Percentiles rank a stretch among this genome's conserved stretches.
These are phyloP conservation scores for Capsicum baccatum DNA, from an alignment of 257 asterid species.

Conservation along the genomic window DNA sequence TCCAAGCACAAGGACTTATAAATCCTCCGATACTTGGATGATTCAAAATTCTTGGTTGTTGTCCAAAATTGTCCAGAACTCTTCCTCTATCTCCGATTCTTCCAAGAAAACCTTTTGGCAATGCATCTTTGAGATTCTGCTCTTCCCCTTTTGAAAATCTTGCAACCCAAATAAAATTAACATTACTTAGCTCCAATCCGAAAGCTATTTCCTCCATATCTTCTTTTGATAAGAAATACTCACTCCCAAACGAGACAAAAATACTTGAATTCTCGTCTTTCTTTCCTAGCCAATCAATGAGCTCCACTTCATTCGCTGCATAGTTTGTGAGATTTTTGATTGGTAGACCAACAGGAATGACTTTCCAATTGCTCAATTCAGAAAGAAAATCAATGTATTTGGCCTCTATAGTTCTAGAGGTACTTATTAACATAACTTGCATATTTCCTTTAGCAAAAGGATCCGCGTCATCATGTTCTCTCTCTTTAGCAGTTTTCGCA, in stretches of 20 bases:
- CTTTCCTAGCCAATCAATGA: constrained; percentile 53
- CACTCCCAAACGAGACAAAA: constrained; percentile 61
- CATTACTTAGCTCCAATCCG: constrained; percentile 44
- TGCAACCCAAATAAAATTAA: constrained; percentile 55
- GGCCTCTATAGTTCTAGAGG: constrained; percentile 47
- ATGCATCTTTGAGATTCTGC: constrained; percentile 16
- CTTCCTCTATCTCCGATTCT: constrained; percentile 45
- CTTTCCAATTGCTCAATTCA: neutral
- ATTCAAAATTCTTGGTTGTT: constrained; percentile 40
- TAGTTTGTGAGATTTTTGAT: neutral
- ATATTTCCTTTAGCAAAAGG: neutral
- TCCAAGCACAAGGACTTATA: constrained; percentile 56
- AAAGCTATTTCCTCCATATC: constrained; percentile 55
- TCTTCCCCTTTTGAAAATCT: constrained; percentile 43
- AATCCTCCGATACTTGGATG: constrained; percentile 49
- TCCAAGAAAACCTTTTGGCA: constrained; percentile 46
- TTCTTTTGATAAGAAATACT: constrained; percentile 45
- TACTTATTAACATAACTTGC: constrained; percentile 40
- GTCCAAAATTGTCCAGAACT: constrained; percentile 50
- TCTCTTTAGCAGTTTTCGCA: constrained; percentile 18
- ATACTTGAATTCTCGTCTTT: constrained; percentile 43
- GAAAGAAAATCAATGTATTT: constrained; percentile 52
- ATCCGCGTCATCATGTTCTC: constrained; percentile 33
- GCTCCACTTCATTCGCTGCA: neutral
- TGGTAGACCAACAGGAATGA: constrained; percentile 45